These are phyloP conservation scores for Serendipita vermifera DNA, from an alignment of 768 basidiomycete genomes.

Conservation along the genomic window DNA sequence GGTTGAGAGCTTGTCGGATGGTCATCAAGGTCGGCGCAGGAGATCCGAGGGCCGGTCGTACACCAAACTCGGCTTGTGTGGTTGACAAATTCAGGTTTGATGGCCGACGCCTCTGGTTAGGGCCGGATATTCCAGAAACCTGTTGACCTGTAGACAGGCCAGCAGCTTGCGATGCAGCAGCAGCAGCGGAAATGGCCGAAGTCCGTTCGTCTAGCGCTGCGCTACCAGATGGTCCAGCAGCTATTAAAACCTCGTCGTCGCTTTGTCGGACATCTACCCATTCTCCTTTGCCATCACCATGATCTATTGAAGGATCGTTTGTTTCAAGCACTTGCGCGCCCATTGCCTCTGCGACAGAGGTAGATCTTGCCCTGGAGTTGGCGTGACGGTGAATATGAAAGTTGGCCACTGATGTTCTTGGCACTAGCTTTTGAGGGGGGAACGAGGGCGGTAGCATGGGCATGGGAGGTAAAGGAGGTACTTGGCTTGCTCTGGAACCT, in stretches of 20 bases:
- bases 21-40: slow-evolving; percentile 51
- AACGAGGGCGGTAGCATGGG: slow-evolving; percentile 7
- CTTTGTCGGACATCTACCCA: slow-evolving; percentile 52
- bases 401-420: slow-evolving; percentile 4
- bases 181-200: slow-evolving; percentile 37
- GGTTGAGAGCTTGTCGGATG: slow-evolving; percentile 47
- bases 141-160: slow-evolving; percentile 2
- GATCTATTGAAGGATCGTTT: slow-evolving; percentile 17
- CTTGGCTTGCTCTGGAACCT: background rate
- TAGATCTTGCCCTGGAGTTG: background rate
- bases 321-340: background rate
- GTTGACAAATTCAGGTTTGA: slow-evolving; percentile 53
- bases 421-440: background rate
- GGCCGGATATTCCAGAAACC: background rate
- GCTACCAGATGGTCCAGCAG: slow-evolving; percentile 69
- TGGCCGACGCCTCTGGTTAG: slow-evolving; percentile 42
- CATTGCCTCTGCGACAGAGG: slow-evolving; percentile 3
- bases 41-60: slow-evolving; percentile 34
- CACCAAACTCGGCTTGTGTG: slow-evolving; percentile 25
- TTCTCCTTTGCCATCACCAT: slow-evolving; percentile 38
- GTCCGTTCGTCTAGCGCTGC: slow-evolving; percentile 75
- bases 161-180: slow-evolving; percentile 11
- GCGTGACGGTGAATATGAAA: slow-evolving; percentile 9
- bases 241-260: slow-evolving; percentile 79
- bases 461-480: background rate